Conservation (phyloP, 2,329 filamentous ascomycete species). For the Pezicula rhizophila region DNA sequence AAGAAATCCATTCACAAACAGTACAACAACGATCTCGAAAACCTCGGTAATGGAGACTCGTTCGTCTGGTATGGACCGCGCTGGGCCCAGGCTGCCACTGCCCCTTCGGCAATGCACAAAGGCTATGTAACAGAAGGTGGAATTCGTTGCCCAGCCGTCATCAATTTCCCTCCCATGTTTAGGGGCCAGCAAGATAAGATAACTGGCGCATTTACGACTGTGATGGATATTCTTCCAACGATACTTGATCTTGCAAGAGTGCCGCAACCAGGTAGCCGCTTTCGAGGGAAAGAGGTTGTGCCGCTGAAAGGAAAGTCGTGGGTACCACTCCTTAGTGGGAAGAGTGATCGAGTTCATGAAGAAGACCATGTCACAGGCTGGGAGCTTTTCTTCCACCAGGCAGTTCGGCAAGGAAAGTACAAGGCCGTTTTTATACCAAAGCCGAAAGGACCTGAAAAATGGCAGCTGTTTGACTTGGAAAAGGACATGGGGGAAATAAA, state of each 20-base stretch:
- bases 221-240: constrained; percentile 31
- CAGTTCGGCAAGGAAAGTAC: constrained; percentile 48
- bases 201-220: constrained; percentile 26
- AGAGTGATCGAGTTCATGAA: constrained; percentile 1
- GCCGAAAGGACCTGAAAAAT: constrained; percentile 47
- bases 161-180: constrained; percentile 23
- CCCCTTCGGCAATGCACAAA: constrained; percentile 35
- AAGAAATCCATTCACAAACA: constrained; percentile 40
- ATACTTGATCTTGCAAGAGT: constrained; percentile 27
- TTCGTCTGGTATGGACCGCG: constrained; percentile 56
- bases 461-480: constrained; percentile 50
- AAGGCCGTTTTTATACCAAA: constrained; percentile 52
- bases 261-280: constrained; percentile 21
- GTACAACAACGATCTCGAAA: constrained; percentile 52
- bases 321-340: constrained; percentile 12
- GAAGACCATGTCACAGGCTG: constrained; percentile 33
- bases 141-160: constrained; percentile 31
- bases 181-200: constrained; percentile 6
- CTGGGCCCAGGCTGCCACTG: constrained; percentile 49
- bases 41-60: constrained; percentile 49
- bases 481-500: constrained; percentile 45
- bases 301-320: constrained; percentile 24
- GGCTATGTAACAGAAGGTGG: constrained; percentile 32
- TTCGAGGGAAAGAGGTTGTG: constrained; percentile 23
- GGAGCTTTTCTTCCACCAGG: constrained; percentile 46